Base-by-base conservation (phyloP, 2,329 filamentous ascomycete species). In the Knoxdaviesia proteae region DNA sequence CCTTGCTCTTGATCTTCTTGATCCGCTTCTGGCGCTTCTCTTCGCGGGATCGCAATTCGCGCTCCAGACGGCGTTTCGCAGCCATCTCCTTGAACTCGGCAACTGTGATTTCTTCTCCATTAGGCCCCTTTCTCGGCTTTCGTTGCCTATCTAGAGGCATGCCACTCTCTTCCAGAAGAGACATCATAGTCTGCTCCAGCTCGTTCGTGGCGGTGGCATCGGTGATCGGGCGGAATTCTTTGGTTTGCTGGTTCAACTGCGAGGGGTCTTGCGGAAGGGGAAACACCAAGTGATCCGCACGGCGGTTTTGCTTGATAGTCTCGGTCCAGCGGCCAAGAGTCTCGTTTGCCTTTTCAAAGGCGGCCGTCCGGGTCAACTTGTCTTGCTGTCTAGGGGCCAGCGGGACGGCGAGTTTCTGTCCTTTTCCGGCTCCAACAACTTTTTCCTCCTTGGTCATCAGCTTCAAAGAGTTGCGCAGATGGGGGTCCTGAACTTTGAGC, bases 1-100 rank as follows among this genome's bases (percentile, higher is more conserved):
- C 74, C 59, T 94, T 98, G 56, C 83, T 92, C 68, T 98, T 98
- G 63, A 98, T 98, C 66, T 96, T 96, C 64, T 94, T 94, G 61
- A 98, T 84, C 30, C 90, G 79, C 61, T 87, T 92, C 6, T 86
- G 74, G 44, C 86, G 80, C 38, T 86, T 78, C 53, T 92, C 80
- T 60, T 96, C 88, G 7, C 87, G 73, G 52, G 92, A 94, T 49
- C 88, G 70, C 6, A 94, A 62, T 52, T 96, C 88, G 50, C 90
- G 71, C 48, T 83, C 77, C 56, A 77, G 77, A 8, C 90, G 77
- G 44, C 88, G 70, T 53, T 87, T 76, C 40, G 78, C 75, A 44
- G 78, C 69, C 30, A 83, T 69, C 40, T 78, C 79, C 45, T 84
- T 80, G 7, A 76, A 74, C 44, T 84, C 73, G 20, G 78, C 78